Percentiles rank a stretch among this genome's conserved stretches.
Evolutionary conservation across 345 rosid species (phyloP).

Genomic region (Boechera divaricarpa): DNA sequence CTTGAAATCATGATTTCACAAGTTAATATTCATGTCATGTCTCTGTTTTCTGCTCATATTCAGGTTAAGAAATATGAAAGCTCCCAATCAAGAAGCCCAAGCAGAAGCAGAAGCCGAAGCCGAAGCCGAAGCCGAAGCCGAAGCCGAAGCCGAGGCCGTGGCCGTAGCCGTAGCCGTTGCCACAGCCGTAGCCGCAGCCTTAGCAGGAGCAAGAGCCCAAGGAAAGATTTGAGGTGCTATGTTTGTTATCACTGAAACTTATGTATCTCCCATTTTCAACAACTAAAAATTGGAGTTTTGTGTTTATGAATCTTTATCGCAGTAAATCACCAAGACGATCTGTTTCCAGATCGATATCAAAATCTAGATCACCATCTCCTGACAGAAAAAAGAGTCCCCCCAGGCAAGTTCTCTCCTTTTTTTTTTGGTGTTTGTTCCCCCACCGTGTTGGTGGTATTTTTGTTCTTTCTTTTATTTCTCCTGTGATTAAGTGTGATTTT

Average conservation of each 20-base stretch:
- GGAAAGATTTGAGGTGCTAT: constrained; percentile 63
- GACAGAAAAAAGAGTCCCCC: constrained; percentile 51
- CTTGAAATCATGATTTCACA: background rate
- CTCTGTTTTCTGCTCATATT: constrained; percentile 19
- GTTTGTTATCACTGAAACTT: background rate
- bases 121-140: constrained; percentile 58
- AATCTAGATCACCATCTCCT: constrained; percentile 78
- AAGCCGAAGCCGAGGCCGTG: constrained; percentile 42
- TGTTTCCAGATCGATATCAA: constrained; percentile 63
- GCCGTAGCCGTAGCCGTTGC: constrained; percentile 59
- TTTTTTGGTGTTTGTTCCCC: background rate
- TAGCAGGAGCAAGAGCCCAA: constrained; percentile 65
- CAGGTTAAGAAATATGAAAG: constrained; percentile 75
- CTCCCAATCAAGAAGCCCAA: constrained; percentile 75
- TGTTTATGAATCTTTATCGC: constrained; percentile 30
- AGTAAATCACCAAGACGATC: constrained; percentile 68
- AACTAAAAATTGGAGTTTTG: background rate
- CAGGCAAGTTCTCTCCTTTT: constrained; percentile 48
- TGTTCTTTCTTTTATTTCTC: background rate
- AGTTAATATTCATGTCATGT: background rate
- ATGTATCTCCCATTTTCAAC: background rate
- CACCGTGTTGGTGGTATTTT: background rate
- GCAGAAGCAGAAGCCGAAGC: constrained; percentile 55
- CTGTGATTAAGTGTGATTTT: background rate
- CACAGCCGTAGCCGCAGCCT: constrained; percentile 52